A percentile compares a stretch with the other conserved stretches of the same genome.
phyloP scores from a whole-genome alignment of 768 basidiomycete genomes.

The Mycena chlorophos region DNA sequence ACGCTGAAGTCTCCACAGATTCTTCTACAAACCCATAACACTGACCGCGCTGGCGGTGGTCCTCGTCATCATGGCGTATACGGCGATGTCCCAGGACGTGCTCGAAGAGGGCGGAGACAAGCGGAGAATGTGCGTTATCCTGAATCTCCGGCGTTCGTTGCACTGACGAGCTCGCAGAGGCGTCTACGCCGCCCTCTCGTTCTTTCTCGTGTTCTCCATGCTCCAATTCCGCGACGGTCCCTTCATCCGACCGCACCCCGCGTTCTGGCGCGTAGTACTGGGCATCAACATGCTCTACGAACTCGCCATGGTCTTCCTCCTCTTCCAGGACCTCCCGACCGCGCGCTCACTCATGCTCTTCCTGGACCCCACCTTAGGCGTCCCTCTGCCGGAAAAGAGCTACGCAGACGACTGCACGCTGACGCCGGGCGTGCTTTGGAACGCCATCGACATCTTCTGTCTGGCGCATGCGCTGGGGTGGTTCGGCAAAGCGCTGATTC shows the following conservation, averaged over 20 bases:
- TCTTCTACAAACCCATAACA: constrained; percentile 85
- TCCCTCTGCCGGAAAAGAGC: constrained; percentile 78
- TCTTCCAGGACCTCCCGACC: constrained; percentile 81
- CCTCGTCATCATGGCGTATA: constrained; percentile 70
- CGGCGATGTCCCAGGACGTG: constrained; percentile 83
- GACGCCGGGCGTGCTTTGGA: constrained; percentile 66
- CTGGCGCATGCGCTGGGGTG: constrained; percentile 83
- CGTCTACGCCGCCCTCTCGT: constrained; percentile 68
- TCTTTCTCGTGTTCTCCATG: constrained; percentile 81
- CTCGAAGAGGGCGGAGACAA: constrained; percentile 83
- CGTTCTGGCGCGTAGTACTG: constrained; percentile 79
- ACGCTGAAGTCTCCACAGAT: constrained; percentile 51
- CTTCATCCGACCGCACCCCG: constrained; percentile 85
- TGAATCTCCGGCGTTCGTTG: constrained; percentile 8
- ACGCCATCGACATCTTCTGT: constrained; percentile 85
- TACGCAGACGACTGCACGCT: constrained; percentile 82
- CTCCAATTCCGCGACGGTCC: constrained; percentile 90
- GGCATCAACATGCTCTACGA: constrained; percentile 85
- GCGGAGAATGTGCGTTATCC: constrained; percentile 63
- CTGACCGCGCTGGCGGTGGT: constrained; percentile 70
- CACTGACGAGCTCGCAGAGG: constrained; percentile 48
- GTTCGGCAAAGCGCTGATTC: constrained; percentile 89
- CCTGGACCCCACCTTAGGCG: constrained; percentile 71
- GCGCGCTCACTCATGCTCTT: constrained; percentile 78
- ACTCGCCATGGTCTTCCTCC: constrained; percentile 76